These are phyloP conservation scores for Acer yangbiense DNA, from an alignment of 345 rosid species.

Conservation along the genomic window DNA sequence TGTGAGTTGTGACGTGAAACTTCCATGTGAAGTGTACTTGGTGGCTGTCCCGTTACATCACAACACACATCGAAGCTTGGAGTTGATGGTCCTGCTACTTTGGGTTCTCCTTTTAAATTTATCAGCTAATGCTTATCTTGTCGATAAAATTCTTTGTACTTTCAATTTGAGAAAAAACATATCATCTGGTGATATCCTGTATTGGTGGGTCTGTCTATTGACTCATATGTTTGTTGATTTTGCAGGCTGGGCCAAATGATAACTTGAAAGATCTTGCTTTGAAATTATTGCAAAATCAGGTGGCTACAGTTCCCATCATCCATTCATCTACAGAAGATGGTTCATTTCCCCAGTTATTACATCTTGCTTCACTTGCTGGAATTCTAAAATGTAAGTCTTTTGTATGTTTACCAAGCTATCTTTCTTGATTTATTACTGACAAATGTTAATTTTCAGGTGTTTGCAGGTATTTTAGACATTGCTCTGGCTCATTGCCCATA, in stretches of 20 bases:
- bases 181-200: not conserved
- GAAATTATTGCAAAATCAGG: slow-evolving; percentile 50
- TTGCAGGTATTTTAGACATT: slow-evolving; percentile 58
- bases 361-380: slow-evolving; percentile 53
- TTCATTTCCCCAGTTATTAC: slow-evolving; percentile 59
- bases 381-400: slow-evolving; percentile 52
- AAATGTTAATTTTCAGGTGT: slow-evolving; percentile 43
- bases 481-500: slow-evolving; percentile 46
- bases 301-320: slow-evolving; percentile 50
- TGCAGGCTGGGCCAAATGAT: slow-evolving; percentile 62
- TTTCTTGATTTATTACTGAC: slow-evolving; percentile 26
- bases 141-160: not conserved
- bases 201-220: not conserved
- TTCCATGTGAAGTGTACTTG: not conserved
- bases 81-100: slow-evolving; percentile 2
- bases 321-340: slow-evolving; percentile 57
- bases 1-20: not conserved
- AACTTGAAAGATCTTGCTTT: slow-evolving; percentile 49
- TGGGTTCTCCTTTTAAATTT: not conserved
- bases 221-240: slow-evolving; percentile 10
- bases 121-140: not conserved
- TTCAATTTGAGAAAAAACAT: not conserved
- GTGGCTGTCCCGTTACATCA: not conserved
- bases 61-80: not conserved
- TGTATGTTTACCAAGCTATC: slow-evolving; percentile 6